These are phyloP conservation scores for Malassezia vespertilionis DNA, from an alignment of 1,284 basidiomycete genomes.

Conservation along the genomic window DNA sequence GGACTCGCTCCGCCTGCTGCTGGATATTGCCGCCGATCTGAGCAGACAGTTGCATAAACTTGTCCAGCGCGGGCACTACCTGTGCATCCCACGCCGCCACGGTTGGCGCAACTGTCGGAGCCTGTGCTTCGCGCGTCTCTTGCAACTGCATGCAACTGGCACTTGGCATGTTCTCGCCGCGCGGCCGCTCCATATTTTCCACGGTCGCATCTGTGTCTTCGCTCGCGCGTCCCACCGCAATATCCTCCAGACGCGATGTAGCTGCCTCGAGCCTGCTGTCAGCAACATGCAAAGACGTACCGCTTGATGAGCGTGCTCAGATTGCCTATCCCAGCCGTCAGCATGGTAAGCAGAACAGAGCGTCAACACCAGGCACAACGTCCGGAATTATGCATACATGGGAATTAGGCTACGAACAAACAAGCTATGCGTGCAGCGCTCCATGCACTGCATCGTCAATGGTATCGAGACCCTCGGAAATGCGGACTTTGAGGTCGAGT, in stretches of 20 bases:
- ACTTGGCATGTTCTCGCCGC: too few relatives aligned
- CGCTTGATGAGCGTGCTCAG: conserved; percentile 42
- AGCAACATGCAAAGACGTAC: conserved; percentile 18
- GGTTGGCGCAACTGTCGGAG: conserved; percentile 50
- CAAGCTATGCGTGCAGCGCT: not conserved
- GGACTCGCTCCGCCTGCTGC: conserved; percentile 12
- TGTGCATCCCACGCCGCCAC: conserved; percentile 65
- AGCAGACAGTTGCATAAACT: conserved; percentile 64
- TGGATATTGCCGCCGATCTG: conserved; percentile 63
- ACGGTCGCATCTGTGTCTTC: not conserved
- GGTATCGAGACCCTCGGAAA: conserved; percentile 11
- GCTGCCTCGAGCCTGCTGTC: conserved; percentile 60
- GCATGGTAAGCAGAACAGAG: conserved; percentile 24
- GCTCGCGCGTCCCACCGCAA: conserved; percentile 53
- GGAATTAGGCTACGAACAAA: too few relatives aligned
- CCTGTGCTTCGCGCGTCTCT: conserved; percentile 17
- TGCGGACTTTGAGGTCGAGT: conserved; percentile 16
- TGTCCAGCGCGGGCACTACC: conserved; percentile 62
- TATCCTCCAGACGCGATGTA: conserved; percentile 84
- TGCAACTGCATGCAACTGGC: too few relatives aligned
- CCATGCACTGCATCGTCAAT: conserved; percentile 6
- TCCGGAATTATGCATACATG: too few relatives aligned
- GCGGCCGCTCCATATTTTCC: not conserved
- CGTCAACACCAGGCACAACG: not conserved
- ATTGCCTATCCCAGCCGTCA: conserved; percentile 36